Evolutionary conservation across 148 eudicot genomes (phyloP).

Genomic region (Heliosperma pusillum): DNA sequence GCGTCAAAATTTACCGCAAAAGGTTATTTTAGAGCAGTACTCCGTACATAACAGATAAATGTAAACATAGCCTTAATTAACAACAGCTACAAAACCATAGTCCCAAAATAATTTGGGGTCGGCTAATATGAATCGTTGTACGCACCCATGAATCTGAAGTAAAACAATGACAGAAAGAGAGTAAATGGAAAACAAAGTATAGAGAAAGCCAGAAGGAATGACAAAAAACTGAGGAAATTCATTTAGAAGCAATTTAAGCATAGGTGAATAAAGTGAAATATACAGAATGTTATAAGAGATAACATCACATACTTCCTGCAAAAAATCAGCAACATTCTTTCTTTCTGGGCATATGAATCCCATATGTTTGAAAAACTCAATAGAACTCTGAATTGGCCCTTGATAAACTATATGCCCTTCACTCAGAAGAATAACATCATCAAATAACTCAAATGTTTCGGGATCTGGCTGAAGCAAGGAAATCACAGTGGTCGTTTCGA

Average conservation of each 20-base stretch:
- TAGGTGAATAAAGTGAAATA: background rate
- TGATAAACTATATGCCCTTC: constrained; percentile 98
- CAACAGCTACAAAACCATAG: background rate
- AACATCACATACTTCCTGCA: constrained; percentile 68
- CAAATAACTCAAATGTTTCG: constrained; percentile 81
- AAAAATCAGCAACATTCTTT: constrained; percentile 85
- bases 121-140: background rate
- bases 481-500: constrained; percentile 68
- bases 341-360: constrained; percentile 87
- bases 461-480: constrained; percentile 96
- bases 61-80: constrained; percentile 24
- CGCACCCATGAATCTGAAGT: background rate
- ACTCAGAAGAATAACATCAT: constrained; percentile 71
- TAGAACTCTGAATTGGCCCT: constrained; percentile 73
- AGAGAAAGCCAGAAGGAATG: background rate
- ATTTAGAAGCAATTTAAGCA: background rate
- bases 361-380: constrained; percentile 69
- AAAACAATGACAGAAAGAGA: background rate
- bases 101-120: background rate
- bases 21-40: too few species aligned
- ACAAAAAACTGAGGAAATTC: background rate
- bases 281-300: background rate
- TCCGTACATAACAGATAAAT: background rate
- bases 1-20: constrained; percentile 15
- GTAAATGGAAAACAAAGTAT: background rate